Percentiles rank a stretch among this genome's conserved stretches.
Evolutionary conservation across 2,329 filamentous ascomycete genomes (phyloP).

Genomic region (Ophiostoma ulmi): DNA sequence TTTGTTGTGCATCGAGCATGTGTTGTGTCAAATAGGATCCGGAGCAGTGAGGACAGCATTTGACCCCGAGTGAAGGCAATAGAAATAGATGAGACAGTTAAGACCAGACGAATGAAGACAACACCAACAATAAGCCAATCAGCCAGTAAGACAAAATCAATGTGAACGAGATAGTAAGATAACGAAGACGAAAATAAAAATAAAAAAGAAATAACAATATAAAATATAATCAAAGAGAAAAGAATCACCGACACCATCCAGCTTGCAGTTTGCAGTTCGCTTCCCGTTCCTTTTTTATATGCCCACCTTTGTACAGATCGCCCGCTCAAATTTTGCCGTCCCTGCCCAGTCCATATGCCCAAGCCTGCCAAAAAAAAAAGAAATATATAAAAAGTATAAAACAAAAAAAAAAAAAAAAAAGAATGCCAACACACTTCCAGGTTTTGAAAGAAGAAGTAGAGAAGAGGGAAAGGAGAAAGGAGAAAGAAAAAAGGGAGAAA

Average conservation of each 20-base stretch:
- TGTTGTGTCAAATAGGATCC: no score
- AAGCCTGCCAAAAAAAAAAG: slow-evolving; percentile 27
- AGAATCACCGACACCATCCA: slow-evolving; percentile 28
- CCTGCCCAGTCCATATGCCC: slow-evolving; percentile 26
- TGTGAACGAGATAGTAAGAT: background rate
- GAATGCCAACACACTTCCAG: slow-evolving; percentile 17
- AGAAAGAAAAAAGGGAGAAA: slow-evolving; percentile 7
- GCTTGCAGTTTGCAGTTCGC: slow-evolving; percentile 24
- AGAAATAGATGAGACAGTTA: no score
- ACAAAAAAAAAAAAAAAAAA: slow-evolving; percentile 24
- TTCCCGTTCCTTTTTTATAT: slow-evolving; percentile 26
- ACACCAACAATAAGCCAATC: background rate
- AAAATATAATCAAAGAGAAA: slow-evolving; percentile 24
- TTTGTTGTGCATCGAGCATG: no score
- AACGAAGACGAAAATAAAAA: background rate
- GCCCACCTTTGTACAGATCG: slow-evolving; percentile 24
- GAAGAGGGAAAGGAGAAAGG: background rate
- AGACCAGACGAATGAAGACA: background rate
- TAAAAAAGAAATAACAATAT: slow-evolving; percentile 21
- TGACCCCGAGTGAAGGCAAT: no score
- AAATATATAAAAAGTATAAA: slow-evolving; percentile 22
- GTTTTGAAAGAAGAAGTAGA: background rate
- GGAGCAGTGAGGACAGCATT: no score
- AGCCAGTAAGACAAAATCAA: background rate
- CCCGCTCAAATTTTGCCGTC: slow-evolving; percentile 27